Evolutionary conservation across 176 grass and related monocot genomes (phyloP), one percentile per base, ranked within the genome.

Genomic region (Eragrostis curvula): DNA sequence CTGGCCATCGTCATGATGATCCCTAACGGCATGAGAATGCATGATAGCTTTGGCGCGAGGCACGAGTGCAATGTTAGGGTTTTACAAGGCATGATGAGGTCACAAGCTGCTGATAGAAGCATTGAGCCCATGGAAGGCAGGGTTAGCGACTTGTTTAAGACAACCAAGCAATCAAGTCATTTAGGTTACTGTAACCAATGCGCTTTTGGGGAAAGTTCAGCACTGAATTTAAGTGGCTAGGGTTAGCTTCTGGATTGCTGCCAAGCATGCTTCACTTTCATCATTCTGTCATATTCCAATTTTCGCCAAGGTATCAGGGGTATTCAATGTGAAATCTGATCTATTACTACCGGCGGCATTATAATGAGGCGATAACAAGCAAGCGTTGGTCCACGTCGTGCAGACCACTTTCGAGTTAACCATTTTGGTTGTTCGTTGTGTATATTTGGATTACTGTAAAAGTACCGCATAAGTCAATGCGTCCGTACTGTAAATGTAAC

Each of bases 201-300:
- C 28, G 68, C 79, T 90, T 90, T 86, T 27, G 43, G 50, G 79
- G 43, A 68, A 83, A 86, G 84, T 79, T 86, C 30, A 90, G 80
- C 84, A 83, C 84, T 90, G 88, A 90, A 90, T 79, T 90, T 83
- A 62, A 90, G 88, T 78, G 71, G 51, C 79, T 83, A 74, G 74
- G 61, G 17, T 89, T 85, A 90, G 79, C 79, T 49, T 82, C 68
- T 86, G 79, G 84, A 90, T 90, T 83, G 84, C 84, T 86, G 88
- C 88, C 73, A 78, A 78, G 88, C 88, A 86, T 86, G 88, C 88
- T 63, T 62, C 43, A 7, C 14, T 25, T 18, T 74, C 68, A 86
- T 86, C 79, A 83, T 89, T 67, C 59, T 79, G 20, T 80, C 68
- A 61, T 83, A 43, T 59, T 59, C 51, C 25, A 51, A 21, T 43